Percentiles rank a stretch among this genome's conserved stretches.
phyloP scores from a whole-genome alignment of 2,329 filamentous ascomycete species.

The Hymenoscyphus scutula region DNA sequence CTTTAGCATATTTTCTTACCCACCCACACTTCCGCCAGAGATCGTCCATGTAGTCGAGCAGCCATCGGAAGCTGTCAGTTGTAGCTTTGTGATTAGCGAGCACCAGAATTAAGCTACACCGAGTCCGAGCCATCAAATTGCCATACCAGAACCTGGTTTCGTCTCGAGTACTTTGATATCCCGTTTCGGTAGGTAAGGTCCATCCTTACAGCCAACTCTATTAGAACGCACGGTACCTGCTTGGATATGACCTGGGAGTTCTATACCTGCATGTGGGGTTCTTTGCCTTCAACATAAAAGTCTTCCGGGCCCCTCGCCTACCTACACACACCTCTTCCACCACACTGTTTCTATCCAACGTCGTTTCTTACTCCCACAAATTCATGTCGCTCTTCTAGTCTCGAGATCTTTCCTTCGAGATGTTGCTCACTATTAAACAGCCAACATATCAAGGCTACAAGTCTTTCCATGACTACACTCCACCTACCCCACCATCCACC shows the following conservation, averaged over 20 bases:
- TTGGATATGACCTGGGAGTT: constrained; percentile 22
- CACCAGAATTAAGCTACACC: constrained; percentile 26
- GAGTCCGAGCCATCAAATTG: constrained; percentile 22
- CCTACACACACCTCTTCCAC: constrained; percentile 19
- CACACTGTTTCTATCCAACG: constrained; percentile 28
- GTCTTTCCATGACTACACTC: constrained; percentile 48
- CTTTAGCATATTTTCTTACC: constrained; percentile 21
- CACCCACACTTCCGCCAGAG: constrained; percentile 18
- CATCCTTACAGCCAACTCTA: constrained; percentile 21
- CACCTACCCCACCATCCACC: constrained; percentile 40
- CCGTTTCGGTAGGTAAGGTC: constrained; percentile 17
- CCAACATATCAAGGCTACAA: constrained; percentile 46
- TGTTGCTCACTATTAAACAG: constrained; percentile 53
- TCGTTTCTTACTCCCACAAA: constrained; percentile 26
- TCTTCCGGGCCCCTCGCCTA: constrained; percentile 28
- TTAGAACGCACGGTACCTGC: constrained; percentile 32
- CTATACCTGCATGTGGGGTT: constrained; percentile 30
- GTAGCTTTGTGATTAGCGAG: constrained; percentile 31
- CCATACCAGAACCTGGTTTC: constrained; percentile 27
- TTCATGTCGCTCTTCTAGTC: constrained; percentile 34
- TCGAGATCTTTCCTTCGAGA: constrained; percentile 37
- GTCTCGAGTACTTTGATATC: constrained; percentile 25
- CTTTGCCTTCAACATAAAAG: constrained; percentile 30
- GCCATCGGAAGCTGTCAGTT: constrained; percentile 23
- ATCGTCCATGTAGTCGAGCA: constrained; percentile 31